Percentiles rank a stretch among this genome's conserved stretches.
phyloP scores from a whole-genome alignment of 1,284 basidiomycete genomes.

The Flammula alnicola region DNA sequence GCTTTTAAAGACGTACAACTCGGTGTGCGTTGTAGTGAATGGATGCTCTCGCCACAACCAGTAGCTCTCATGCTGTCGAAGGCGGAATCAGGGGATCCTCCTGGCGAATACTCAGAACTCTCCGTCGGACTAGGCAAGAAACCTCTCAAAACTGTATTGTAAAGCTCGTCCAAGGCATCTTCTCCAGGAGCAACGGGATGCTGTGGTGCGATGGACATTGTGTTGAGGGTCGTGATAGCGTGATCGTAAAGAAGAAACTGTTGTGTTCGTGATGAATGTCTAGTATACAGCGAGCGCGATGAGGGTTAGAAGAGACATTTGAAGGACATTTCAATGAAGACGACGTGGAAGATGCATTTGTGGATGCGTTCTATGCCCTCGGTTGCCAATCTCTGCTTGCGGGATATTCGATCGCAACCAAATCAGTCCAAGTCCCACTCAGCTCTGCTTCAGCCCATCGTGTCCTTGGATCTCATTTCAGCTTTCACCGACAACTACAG shows the following conservation, averaged over 20 bases:
- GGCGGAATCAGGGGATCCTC: slow-evolving; percentile 1
- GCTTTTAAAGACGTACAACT: slow-evolving; percentile 9
- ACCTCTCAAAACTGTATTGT: slow-evolving; percentile 60
- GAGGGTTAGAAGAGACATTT: no score
- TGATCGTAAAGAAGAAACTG: slow-evolving; percentile 1
- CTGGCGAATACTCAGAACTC: slow-evolving; percentile 1
- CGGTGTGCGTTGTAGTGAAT: slow-evolving; percentile 3
- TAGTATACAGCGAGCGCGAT: no score
- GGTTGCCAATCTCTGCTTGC: slow-evolving; percentile 5
- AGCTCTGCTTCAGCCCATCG: slow-evolving; percentile 12
- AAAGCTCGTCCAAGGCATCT: slow-evolving; percentile 62
- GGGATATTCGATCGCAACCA: slow-evolving; percentile 21
- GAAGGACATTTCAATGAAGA: no score
- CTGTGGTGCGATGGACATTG: slow-evolving; percentile 15
- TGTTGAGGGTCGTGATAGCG: slow-evolving; percentile 5
- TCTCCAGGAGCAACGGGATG: slow-evolving; percentile 46
- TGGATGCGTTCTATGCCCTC: no score
- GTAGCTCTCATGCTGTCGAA: slow-evolving; percentile 13
- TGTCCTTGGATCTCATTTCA: neutral
- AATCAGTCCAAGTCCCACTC: slow-evolving; percentile 17
- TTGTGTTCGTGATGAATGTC: no score
- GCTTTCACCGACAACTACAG: slow-evolving; percentile 1
- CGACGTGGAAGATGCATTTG: no score
- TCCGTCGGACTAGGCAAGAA: slow-evolving; percentile 33
- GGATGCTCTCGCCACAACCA: neutral